A percentile compares a stretch with the other conserved stretches of the same genome.
Evolutionary conservation across 352 stramenopile species (phyloP).

Genomic region (Globisporangium paddicum): DNA sequence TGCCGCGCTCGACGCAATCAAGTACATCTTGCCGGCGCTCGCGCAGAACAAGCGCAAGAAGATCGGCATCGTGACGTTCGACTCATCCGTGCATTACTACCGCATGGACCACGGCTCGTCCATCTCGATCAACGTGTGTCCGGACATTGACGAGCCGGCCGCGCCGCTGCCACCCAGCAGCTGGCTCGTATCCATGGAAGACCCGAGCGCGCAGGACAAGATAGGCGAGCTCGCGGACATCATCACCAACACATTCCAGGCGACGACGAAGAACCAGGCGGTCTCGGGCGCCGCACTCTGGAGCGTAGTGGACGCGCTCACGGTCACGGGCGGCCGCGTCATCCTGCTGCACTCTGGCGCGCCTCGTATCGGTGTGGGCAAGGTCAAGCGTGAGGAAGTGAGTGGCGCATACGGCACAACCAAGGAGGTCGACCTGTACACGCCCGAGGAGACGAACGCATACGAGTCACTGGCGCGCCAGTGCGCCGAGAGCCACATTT

Average conservation of each 20-base stretch:
- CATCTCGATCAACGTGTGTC: constrained; percentile 75
- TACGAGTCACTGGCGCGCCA: constrained; percentile 65
- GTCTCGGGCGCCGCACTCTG: constrained; percentile 72
- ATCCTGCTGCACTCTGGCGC: constrained; percentile 74
- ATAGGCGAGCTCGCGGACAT: constrained; percentile 63
- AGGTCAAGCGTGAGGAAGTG: constrained; percentile 75
- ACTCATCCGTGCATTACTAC: constrained; percentile 82
- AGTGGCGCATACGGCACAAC: constrained; percentile 78
- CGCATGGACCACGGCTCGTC: constrained; percentile 62
- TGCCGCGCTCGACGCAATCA: constrained; percentile 66
- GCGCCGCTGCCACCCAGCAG: constrained; percentile 67
- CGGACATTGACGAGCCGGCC: constrained; percentile 76
- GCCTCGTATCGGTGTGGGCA: constrained; percentile 67
- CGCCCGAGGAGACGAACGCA: constrained; percentile 52
- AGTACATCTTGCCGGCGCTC: constrained; percentile 70
- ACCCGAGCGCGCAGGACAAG: constrained; percentile 63
- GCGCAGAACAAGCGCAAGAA: constrained; percentile 83
- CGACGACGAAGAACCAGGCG: constrained; percentile 70
- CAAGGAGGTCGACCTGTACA: constrained; percentile 85
- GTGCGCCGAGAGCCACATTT: constrained; percentile 79
- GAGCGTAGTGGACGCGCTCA: constrained; percentile 73
- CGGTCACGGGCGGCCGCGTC: constrained; percentile 54
- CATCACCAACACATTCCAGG: constrained; percentile 65
- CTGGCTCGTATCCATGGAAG: constrained; percentile 83
- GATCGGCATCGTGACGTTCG: constrained; percentile 87